Base-by-base conservation (phyloP, 148 eudicot genomes). In the Talinum fruticosum region DNA sequence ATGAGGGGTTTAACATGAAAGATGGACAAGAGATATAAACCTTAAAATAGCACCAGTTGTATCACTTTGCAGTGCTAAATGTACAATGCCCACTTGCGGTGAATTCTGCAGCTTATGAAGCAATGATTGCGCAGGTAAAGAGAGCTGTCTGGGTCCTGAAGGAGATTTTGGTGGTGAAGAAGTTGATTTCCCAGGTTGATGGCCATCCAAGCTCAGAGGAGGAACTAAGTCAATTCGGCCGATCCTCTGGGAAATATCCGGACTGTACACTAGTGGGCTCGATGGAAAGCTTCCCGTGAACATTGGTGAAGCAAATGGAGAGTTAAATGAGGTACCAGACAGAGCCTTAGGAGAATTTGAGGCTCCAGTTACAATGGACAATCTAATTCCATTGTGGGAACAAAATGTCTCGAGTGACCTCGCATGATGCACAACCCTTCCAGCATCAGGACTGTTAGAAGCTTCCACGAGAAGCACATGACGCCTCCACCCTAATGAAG, bases 231-330 rank as follows among this genome's bases (percentile, higher is more conserved):
- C 99, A 44, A 91, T 87, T 82, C 88, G 87, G 33, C 92, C 93
- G 68, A 80, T 69, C 79, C 86, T 85, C 45, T 87, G 86, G 12
- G 89, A 82, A 73, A 88, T 21, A 82, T 91, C 97, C 59, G 99
- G 99, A 87, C 99, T 96, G 77, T 83, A 91, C 44, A 96, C 49
- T 59, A 83, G 87, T 68, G 99, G 99, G 85, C 91, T 96, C 30
- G 98, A 91, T 47, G 98, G 97, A 83, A 96, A 96, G 85, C 99
- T 96, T 76, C 99, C 99, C 19, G 99, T 96, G 79, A 96, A 93
- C 84, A 91, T 82, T 70, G 99, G 98, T 49, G 99, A 96, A 23
- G 91, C 78, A 80, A 88, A 93, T 57, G 98, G 97, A 3, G 98
- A 90, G 35, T 84, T 87, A 62, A 86, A 83, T 38, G 88, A 79